phyloP scores from a whole-genome alignment of 805 yeast genomes.

The Wickerhamomyces bisporus region DNA sequence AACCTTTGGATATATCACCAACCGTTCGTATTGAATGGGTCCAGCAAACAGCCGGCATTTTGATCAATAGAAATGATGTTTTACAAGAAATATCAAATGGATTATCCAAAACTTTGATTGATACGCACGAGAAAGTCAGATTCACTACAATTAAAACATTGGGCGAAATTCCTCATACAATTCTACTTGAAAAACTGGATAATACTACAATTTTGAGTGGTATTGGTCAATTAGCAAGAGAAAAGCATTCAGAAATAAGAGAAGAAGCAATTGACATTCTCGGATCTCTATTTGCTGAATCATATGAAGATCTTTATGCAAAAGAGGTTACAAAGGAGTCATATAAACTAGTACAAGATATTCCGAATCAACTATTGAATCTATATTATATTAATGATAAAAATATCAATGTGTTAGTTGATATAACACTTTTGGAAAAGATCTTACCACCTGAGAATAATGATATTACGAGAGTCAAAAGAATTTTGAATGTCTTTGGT shows the following conservation, averaged over 20 bases:
- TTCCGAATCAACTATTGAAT: constrained; percentile 63
- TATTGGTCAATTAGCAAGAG: constrained; percentile 62
- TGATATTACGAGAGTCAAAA: constrained; percentile 40
- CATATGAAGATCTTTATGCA: constrained; percentile 26
- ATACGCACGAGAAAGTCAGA: constrained; percentile 71
- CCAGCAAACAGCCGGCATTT: constrained; percentile 44
- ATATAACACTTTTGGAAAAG: constrained; percentile 51
- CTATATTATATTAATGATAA: constrained; percentile 71
- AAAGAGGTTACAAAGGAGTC: constrained; percentile 17
- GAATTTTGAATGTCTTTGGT: constrained; percentile 46
- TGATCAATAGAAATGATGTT: constrained; percentile 40
- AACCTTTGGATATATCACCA: constrained; percentile 63
- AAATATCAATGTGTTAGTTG: constrained; percentile 61
- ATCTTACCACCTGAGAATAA: constrained; percentile 52
- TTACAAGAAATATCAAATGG: constrained; percentile 51
- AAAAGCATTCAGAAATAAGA: constrained; percentile 62
- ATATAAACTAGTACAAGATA: constrained; percentile 29
- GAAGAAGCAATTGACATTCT: constrained; percentile 49
- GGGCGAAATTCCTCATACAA: constrained; percentile 38
- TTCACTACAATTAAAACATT: constrained; percentile 51
- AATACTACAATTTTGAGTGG: constrained; percentile 45
- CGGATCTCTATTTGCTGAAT: constrained; percentile 50
- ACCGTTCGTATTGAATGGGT: constrained; percentile 69
- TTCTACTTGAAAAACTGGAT: constrained; percentile 44
- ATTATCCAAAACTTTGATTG: constrained; percentile 62